Evolutionary conservation across 805 yeast genomes (phyloP), one percentile per base, ranked within the genome.

Genomic region (Wickerhamiella dianesei): DNA sequence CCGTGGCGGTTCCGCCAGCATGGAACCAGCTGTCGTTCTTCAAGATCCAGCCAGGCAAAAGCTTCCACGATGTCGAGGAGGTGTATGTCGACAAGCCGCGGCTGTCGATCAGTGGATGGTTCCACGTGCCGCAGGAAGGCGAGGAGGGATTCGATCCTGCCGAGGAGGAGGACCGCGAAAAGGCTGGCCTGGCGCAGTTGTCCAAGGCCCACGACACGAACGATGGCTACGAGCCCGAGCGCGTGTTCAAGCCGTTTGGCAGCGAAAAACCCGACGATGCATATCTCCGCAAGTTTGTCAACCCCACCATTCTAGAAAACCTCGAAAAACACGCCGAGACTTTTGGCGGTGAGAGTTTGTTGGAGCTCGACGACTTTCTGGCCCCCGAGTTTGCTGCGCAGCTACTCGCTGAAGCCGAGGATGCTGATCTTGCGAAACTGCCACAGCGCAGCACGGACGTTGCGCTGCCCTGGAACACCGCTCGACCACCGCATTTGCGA

Each of bases 1-100:
- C 73, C 25, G 70, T 72, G 21, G 78, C 79, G 55, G 67, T 92
- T 35, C 82, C 86, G 0, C 98, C 98, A 1, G 94, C 84, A 55
- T 92, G 92, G 71, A 92, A 92, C 61, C 96, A 92, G 64, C 80
- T 92, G 59, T 96, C 97, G 0, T 85, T 92, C 59, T 92, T 92
- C 71, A 81, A 82, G 3, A 97, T 92, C 13, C 92, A 87, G 60
- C 99, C 98, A 0, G 99, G 98, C 0, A 74, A 81, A 43, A 83
- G 95, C 1, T 92, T 92, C 73, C 99, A 92, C 63, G 98, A 94
- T 57, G 99, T 92, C 12, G 97, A 94, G 65, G 98, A 92, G 63
- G 98, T 94, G 1, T 74, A 80, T 50, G 95, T 80, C 1, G 95
- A 88, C 59, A 84, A 81, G 59, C 94, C 87, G 52, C 73, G 99